Evolutionary conservation across 768 basidiomycete genomes (phyloP).

Genomic region (Suillus weaverae): DNA sequence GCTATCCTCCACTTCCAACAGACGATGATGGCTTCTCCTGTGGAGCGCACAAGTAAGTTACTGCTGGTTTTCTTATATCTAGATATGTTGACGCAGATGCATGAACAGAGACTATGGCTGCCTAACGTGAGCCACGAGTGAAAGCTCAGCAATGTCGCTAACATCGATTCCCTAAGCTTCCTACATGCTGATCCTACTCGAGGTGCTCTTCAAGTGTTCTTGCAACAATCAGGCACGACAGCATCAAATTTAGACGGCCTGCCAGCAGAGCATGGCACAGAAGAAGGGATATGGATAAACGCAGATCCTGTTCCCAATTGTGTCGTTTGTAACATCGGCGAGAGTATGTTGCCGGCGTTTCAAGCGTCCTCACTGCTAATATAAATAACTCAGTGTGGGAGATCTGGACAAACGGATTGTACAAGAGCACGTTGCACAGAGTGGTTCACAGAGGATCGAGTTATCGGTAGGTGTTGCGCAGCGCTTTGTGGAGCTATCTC

Average conservation of each 20-base stretch:
- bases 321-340: slow-evolving; percentile 89
- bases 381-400: slow-evolving; percentile 73
- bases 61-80: neutral
- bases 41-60: slow-evolving; percentile 78
- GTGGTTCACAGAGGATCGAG: slow-evolving; percentile 77
- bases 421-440: slow-evolving; percentile 86
- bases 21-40: slow-evolving; percentile 84
- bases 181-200: slow-evolving; percentile 81
- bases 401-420: slow-evolving; percentile 86
- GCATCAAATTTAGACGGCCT: slow-evolving; percentile 34
- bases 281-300: slow-evolving; percentile 74
- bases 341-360: slow-evolving; percentile 55
- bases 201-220: slow-evolving; percentile 81
- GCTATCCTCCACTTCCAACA: slow-evolving; percentile 84
- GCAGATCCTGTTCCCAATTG: slow-evolving; percentile 84
- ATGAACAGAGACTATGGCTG: slow-evolving; percentile 81
- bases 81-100: slow-evolving; percentile 13
- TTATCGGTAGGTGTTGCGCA: slow-evolving; percentile 45
- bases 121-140: slow-evolving; percentile 57
- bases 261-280: slow-evolving; percentile 52
- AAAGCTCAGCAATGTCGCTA: neutral
- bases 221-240: slow-evolving; percentile 42
- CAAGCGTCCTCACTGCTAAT: slow-evolving; percentile 1
- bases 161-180: slow-evolving; percentile 49
- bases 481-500: neutral